Conservation (phyloP, 169 alveolate genomes). For the Theileria parva region DNA sequence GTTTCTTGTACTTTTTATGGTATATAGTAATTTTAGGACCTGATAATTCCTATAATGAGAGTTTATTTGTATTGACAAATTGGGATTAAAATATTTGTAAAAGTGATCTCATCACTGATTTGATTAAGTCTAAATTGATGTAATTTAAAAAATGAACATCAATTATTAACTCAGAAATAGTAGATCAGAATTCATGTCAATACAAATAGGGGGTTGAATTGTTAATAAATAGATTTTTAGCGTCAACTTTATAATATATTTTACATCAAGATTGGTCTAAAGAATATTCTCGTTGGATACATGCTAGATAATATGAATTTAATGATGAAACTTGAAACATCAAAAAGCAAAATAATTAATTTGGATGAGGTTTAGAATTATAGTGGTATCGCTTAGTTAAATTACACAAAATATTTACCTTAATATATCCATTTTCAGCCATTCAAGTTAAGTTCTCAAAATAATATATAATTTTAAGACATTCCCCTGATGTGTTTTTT, state of each 20-base stretch:
- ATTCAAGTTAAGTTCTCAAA: neutral
- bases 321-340: neutral
- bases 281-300: neutral
- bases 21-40: neutral
- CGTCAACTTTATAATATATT: too few species aligned
- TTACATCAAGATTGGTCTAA: neutral
- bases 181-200: too few species aligned
- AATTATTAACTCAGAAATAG: neutral
- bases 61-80: neutral
- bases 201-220: neutral
- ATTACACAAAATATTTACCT: neutral
- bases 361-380: neutral
- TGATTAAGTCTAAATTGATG: neutral
- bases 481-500: neutral
- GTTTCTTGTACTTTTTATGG: neutral
- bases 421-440: neutral
- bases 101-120: neutral
- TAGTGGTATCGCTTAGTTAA: neutral
- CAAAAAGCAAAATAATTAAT: neutral
- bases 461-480: too few species aligned
- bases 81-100: neutral
- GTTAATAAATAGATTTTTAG: neutral
- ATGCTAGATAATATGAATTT: too few species aligned
- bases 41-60: neutral
- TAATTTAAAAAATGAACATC: neutral